Conservation (phyloP, 1,284 basidiomycete genomes). For the Kwoniella shivajii region DNA sequence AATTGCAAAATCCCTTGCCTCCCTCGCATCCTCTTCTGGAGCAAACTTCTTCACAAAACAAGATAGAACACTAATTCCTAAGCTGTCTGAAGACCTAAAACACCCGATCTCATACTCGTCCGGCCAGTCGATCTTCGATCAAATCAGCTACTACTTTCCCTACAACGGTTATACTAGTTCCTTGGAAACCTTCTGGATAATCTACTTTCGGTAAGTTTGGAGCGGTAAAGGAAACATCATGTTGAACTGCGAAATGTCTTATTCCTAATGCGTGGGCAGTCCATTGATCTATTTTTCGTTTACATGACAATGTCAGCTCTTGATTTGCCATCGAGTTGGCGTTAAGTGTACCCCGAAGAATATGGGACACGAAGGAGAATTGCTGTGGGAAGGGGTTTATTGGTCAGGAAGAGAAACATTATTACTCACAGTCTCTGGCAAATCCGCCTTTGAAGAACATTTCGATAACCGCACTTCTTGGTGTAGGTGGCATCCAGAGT, state of each 20-base stretch:
- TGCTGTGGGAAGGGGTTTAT: not conserved
- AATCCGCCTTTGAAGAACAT: constrained; percentile 53
- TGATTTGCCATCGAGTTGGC: not conserved
- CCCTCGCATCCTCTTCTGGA: too few relatives aligned
- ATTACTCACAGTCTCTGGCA: constrained; percentile 49
- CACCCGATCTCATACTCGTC: constrained; percentile 67
- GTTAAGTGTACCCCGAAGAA: too few relatives aligned
- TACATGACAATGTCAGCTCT: not conserved
- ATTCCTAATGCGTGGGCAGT: constrained; percentile 53
- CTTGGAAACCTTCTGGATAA: constrained; percentile 78
- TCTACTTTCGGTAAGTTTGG: constrained; percentile 61
- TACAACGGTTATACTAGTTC: constrained; percentile 67
- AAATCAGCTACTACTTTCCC: constrained; percentile 84
- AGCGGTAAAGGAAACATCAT: constrained; percentile 57
- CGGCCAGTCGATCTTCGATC: constrained; percentile 80
- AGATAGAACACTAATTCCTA: too few relatives aligned
- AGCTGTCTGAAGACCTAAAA: too few relatives aligned
- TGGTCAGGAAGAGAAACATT: not conserved
- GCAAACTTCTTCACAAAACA: too few relatives aligned
- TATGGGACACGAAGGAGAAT: too few relatives aligned
- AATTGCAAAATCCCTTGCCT: too few relatives aligned
- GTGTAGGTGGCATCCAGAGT: constrained; percentile 54
- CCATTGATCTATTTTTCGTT: constrained; percentile 44
- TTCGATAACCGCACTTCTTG: constrained; percentile 53
- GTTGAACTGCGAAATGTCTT: constrained; percentile 52